These are phyloP conservation scores for Capronia americana DNA, from an alignment of 2,329 filamentous ascomycete genomes.

Conservation along the genomic window DNA sequence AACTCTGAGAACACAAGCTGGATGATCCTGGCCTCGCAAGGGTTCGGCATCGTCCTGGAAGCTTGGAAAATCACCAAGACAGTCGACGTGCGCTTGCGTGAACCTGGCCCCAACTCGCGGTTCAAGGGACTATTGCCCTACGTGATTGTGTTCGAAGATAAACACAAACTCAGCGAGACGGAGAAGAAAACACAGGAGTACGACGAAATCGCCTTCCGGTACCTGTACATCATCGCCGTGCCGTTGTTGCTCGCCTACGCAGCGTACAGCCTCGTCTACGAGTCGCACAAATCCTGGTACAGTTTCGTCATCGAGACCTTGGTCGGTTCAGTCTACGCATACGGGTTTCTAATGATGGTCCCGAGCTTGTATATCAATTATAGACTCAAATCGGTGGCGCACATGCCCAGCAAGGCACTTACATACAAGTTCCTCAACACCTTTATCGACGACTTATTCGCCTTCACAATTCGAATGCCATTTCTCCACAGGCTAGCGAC, in stretches of 20 bases:
- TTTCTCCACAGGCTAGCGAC: conserved; percentile 90
- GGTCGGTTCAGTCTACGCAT: conserved; percentile 94
- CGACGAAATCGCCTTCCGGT: conserved; percentile 95
- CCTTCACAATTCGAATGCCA: conserved; percentile 99
- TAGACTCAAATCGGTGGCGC: conserved; percentile 82
- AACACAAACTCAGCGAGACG: conserved; percentile 91
- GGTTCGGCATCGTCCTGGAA: conserved; percentile 77
- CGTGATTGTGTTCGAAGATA: conserved; percentile 87
- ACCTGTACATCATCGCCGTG: conserved; percentile 90
- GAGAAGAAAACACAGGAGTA: conserved; percentile 99
- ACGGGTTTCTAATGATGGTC: conserved; percentile 99
- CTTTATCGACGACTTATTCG: conserved; percentile 98
- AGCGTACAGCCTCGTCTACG: conserved; percentile 87
- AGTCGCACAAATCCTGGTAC: conserved; percentile 97
- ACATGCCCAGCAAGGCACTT: conserved; percentile 97
- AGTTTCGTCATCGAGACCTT: conserved; percentile 93
- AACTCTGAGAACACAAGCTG: conserved; percentile 98
- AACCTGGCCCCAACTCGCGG: conserved; percentile 69
- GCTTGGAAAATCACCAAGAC: conserved; percentile 97
- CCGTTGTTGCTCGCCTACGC: conserved; percentile 90
- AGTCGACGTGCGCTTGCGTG: conserved; percentile 83
- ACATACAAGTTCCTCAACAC: conserved; percentile 98
- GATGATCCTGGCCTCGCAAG: conserved; percentile 97
- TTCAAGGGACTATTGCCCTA: conserved; percentile 77
- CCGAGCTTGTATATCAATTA: conserved; percentile 99